Evolutionary conservation across 2,329 filamentous ascomycete genomes (phyloP), one percentile per base, ranked within the genome.

Genomic region (Metarhizium guizhouense): DNA sequence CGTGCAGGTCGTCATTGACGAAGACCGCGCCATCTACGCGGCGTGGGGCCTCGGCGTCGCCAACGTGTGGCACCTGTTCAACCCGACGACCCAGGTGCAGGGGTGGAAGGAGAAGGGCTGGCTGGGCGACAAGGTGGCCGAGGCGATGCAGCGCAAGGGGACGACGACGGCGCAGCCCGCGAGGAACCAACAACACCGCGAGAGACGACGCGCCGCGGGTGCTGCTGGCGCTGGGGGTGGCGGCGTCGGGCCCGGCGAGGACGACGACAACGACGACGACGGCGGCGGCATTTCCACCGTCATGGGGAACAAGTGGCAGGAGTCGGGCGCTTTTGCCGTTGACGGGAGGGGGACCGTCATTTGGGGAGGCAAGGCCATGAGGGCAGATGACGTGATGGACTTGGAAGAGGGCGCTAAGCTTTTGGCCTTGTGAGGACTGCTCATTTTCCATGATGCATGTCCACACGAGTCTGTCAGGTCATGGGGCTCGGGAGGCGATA

Each of bases 291-390:
- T 73, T 0, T 69, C 68, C 30, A 78, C 72, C 42, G 71, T 74
- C 5, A 73, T 80, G 72, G 76, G 78, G 2, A 81, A 79, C 61
- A 81, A 81, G 68, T 81, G 79, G 78, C 79, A 80, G 65, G 75
- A 79, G 63, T 72, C 76, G 2, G 77, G 78, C 0, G 72, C 76
- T 2, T 81, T 79, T 65, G 76, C 77, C 4, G 67, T 81, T 3
- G 76, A 82, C 57, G 74, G 74, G 1, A 69, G 72, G 14, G 77
- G 76, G 8, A 75, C 71, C 7, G 73, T 81, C 2, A 69, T 79
- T 8, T 82, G 74, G 75, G 77, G 74, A 3, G 72, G 72, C 4
- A 79, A 79, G 63, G 75, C 76, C 3, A 54, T 67, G 47, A 70
- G 74, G 56, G 74, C 74, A 2, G 78, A 80, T 59, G 78, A 81